Conservation (phyloP, 2,329 filamentous ascomycete species). For the Penicillium sp. region DNA sequence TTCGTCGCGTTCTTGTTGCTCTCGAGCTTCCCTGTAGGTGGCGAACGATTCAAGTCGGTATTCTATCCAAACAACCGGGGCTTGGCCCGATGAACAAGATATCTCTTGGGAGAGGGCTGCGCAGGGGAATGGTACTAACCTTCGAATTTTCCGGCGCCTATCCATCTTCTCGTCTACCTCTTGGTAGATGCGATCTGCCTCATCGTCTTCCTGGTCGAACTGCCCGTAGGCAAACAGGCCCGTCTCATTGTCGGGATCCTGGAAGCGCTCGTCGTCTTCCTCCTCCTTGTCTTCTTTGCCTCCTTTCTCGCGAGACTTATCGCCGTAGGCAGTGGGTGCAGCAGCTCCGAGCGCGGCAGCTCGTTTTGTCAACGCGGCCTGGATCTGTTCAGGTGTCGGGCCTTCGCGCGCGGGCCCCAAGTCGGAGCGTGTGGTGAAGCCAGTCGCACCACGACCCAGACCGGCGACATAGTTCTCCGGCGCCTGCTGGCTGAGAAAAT, state of each 20-base stretch:
- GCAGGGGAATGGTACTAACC: constrained; percentile 60
- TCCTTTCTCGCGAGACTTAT: constrained; percentile 63
- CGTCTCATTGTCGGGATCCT: constrained; percentile 95
- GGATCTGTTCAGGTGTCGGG: constrained; percentile 96
- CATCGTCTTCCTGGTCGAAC: constrained; percentile 96
- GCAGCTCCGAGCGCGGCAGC: constrained; percentile 75
- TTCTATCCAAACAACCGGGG: constrained; percentile 66
- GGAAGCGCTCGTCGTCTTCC: constrained; percentile 77
- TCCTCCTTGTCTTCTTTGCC: constrained; percentile 63
- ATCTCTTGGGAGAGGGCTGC: constrained; percentile 32
- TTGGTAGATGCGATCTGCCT: constrained; percentile 93
- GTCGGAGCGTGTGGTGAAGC: constrained; percentile 96
- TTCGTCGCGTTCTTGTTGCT: constrained; percentile 85
- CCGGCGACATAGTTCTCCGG: constrained; percentile 91
- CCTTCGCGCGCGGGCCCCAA: constrained; percentile 92
- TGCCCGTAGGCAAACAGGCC: constrained; percentile 92
- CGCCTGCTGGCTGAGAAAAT: constrained; percentile 84
- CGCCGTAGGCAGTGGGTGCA: constrained; percentile 72
- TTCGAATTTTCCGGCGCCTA: constrained; percentile 76
- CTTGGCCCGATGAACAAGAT: constrained; percentile 64
- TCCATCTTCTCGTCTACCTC: constrained; percentile 98
- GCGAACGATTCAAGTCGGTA: constrained; percentile 67
- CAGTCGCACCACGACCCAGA: constrained; percentile 94
- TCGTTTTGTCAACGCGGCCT: constrained; percentile 92
- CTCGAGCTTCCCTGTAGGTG: constrained; percentile 82